Conservation (phyloP, 176 grass and related monocot genomes). For the Pontederia crassipes region DNA sequence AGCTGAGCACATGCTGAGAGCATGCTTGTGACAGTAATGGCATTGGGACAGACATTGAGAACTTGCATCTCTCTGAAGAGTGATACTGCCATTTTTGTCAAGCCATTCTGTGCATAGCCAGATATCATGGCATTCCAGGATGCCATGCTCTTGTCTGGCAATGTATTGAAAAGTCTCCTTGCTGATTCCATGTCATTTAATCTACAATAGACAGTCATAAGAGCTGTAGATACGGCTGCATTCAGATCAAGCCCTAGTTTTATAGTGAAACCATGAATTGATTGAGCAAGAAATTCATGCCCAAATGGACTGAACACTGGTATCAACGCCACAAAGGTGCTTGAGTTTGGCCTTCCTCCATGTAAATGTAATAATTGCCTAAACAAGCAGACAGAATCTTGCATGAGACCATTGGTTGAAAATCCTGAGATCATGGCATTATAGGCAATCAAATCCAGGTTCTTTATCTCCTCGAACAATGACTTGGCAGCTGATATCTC, state of each 20-base stretch:
- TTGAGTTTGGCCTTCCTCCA: conserved; percentile 10
- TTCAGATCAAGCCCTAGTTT: conserved; percentile 18
- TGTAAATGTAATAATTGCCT: conserved; percentile 9
- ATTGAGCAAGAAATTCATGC: conserved; percentile 11
- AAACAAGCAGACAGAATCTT: conserved; percentile 11
- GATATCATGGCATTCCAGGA: conserved; percentile 32
- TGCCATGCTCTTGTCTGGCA: conserved; percentile 12
- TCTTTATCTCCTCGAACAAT: conserved; percentile 5
- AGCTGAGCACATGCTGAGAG: conserved; percentile 24
- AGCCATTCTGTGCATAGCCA: conserved; percentile 21
- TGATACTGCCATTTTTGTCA: conserved; percentile 18
- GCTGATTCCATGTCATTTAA: conserved; percentile 18
- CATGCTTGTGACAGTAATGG: conserved; percentile 18
- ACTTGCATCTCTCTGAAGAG: conserved; percentile 26
- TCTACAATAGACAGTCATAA: conserved; percentile 21
- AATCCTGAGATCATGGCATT: conserved; percentile 28
- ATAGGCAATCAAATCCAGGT: conserved; percentile 9
- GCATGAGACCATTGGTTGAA: conserved; percentile 7
- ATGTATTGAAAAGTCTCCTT: conserved; percentile 12
- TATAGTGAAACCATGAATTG: conserved; percentile 5
- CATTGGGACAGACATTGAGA: conserved; percentile 8
- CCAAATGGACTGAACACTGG: conserved; percentile 21
- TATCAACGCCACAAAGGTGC: conserved; percentile 18
- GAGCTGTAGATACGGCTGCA: conserved; percentile 13
- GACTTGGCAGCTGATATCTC: conserved; percentile 10